Percentiles rank a stretch among this genome's conserved stretches.
Conservation (phyloP, 371 early-diverging fungal genomes). For the Syncephalastrum sp. region DNA sequence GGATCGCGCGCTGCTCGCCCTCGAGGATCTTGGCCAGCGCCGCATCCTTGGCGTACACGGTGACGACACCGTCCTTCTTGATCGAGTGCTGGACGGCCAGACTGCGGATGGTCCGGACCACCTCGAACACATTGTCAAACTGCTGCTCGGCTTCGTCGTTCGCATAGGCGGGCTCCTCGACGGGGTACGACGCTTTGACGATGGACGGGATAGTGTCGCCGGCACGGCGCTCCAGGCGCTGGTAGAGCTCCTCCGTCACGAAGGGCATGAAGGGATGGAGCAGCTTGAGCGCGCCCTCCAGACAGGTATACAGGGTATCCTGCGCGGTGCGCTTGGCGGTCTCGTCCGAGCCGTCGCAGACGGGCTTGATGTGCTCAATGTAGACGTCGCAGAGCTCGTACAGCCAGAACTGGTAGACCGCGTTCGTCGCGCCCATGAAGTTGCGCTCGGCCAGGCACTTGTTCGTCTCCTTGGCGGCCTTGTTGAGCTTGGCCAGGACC, state of each 20-base stretch:
- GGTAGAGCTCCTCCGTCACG: slow-evolving; percentile 99
- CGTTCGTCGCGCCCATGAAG: slow-evolving; percentile 94
- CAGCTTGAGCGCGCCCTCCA: slow-evolving; percentile 90
- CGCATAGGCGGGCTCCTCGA: slow-evolving; percentile 46
- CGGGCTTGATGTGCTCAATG: slow-evolving; percentile 91
- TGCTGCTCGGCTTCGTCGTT: slow-evolving; percentile 65
- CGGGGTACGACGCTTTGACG: slow-evolving; percentile 68
- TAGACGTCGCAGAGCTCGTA: slow-evolving; percentile 98
- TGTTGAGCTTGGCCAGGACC: slow-evolving; percentile 92
- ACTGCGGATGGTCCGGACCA: slow-evolving; percentile 76
- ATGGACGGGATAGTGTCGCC: slow-evolving; percentile 62
- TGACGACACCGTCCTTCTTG: slow-evolving; percentile 39
- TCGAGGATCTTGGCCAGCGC: slow-evolving; percentile 29
- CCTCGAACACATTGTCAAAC: slow-evolving; percentile 78
- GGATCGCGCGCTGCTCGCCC: slow-evolving; percentile 55
- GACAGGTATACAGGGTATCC: slow-evolving; percentile 90
- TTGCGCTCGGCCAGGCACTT: slow-evolving; percentile 80
- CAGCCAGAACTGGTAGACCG: slow-evolving; percentile 94
- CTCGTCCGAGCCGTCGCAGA: slow-evolving; percentile 60
- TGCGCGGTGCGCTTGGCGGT: slow-evolving; percentile 64
- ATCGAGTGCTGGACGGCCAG: slow-evolving; percentile 44
- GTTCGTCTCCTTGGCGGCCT: slow-evolving; percentile 77
- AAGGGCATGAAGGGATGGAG: slow-evolving; percentile 99
- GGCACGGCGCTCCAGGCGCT: slow-evolving; percentile 81
- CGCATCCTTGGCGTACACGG: slow-evolving; percentile 28